phyloP scores from a whole-genome alignment of 176 grass and related monocot genomes.

The Phragmites australis region DNA sequence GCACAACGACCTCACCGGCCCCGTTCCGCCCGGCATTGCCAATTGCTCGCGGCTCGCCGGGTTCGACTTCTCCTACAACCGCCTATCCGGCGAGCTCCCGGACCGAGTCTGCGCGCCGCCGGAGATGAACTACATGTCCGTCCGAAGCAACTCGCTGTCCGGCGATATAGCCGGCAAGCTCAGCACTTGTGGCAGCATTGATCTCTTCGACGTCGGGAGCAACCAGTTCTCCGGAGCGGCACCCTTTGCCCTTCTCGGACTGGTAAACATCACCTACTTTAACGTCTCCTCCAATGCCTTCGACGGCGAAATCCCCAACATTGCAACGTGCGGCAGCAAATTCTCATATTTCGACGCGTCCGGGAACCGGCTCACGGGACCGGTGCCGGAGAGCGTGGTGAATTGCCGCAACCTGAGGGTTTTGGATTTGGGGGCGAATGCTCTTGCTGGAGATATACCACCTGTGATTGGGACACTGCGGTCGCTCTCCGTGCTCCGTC shows the following conservation, averaged over 20 bases:
- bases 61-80: conserved; percentile 96
- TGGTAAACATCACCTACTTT: conserved; percentile 90
- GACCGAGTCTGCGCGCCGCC: conserved; percentile 66
- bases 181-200: conserved; percentile 55
- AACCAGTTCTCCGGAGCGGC: conserved; percentile 66
- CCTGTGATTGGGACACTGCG: conserved; percentile 57
- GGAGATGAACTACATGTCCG: conserved; percentile 76
- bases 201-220: conserved; percentile 81
- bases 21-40: conserved; percentile 57
- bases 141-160: conserved; percentile 65
- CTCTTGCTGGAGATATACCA: conserved; percentile 65
- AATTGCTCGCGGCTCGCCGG: conserved; percentile 71
- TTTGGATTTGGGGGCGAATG: conserved; percentile 80
- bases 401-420: conserved; percentile 64
- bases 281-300: conserved; percentile 89
- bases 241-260: conserved; percentile 54
- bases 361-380: conserved; percentile 60
- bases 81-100: conserved; percentile 72
- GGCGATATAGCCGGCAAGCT: conserved; percentile 56
- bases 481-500: conserved; percentile 66
- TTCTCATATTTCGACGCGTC: conserved; percentile 76
- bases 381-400: conserved; percentile 48
- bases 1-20: conserved; percentile 70
- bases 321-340: conserved; percentile 53
- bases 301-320: conserved; percentile 67